Base-by-base conservation (phyloP, 805 yeast genomes). In the Schizosaccharomyces japonicus region DNA sequence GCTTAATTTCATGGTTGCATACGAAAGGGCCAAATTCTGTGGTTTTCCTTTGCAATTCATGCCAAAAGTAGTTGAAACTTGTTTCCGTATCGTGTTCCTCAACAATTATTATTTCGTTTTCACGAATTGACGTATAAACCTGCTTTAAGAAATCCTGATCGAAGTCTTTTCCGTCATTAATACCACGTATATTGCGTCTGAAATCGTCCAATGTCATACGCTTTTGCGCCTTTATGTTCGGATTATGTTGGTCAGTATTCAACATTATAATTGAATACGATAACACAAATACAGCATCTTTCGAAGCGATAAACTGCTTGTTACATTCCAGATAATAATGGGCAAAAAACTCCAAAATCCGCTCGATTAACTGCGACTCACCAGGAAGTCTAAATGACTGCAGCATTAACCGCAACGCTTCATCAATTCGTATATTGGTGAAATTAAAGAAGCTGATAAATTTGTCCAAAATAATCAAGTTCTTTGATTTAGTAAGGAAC, bases 301-400 rank as follows among this genome's bases (percentile, higher is more conserved):
- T 95, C 56, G 81, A 81, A 2, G 93, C 87, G 32, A 73, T 69
- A 33, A 53, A 53, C 15, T 58, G 55, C 21, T 64, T 63, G 56
- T 78, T 82, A 50, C 79, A 75, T 17, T 66, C 66, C 11, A 81
- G 80, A 61, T 82, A 90, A 50, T 80, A 73, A 39, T 75, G 76
- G 2, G 93, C 84, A 61, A 90, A 90, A 4, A 74, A 67, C 56
- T 87, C 95, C 27, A 90, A 78, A 13, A 87, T 73, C 56, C 95
- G 71, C 60, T 90, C 98, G 58, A 90, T 90, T 60, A 83, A 95
- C 57, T 84, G 96, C 0, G 95, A 80, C 63, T 90, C 99, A 50
- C 99, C 99, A 1, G 96, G 96, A 45, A 90, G 68, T 60, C 98
- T 72, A 58, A 90, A 87, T 19, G 80, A 72, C 49, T 80, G 79